Evolutionary conservation across 495 filamentous ascomycete genomes (phyloP).

Genomic region (Penicillium fimorum): DNA sequence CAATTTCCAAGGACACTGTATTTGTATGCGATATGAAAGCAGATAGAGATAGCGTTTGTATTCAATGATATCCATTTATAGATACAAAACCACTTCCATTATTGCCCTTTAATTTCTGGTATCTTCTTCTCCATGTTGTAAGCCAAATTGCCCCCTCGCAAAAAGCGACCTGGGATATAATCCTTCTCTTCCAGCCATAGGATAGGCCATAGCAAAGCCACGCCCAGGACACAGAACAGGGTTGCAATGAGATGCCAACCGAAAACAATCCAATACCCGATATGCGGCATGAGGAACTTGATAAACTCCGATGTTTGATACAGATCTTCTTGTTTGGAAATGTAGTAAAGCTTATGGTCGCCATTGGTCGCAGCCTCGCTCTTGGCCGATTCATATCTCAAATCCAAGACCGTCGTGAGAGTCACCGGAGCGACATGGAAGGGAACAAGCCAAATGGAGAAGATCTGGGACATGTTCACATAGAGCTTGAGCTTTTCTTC

Average conservation of each 20-base stretch:
- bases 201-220: slow-evolving; percentile 51
- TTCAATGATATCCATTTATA: not conserved
- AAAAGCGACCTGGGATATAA: slow-evolving; percentile 23
- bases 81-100: not conserved
- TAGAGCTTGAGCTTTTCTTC: slow-evolving; percentile 63
- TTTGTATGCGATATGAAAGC: not conserved
- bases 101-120: slow-evolving; percentile 28
- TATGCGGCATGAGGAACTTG: slow-evolving; percentile 56
- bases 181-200: slow-evolving; percentile 48
- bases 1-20: not conserved
- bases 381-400: slow-evolving; percentile 36
- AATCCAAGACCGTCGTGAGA: slow-evolving; percentile 70
- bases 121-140: slow-evolving; percentile 27
- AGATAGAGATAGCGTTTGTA: not conserved
- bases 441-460: slow-evolving; percentile 74
- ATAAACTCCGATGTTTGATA: slow-evolving; percentile 80
- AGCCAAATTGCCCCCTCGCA: slow-evolving; percentile 29
- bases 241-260: slow-evolving; percentile 62
- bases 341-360: slow-evolving; percentile 55
- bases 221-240: slow-evolving; percentile 58
- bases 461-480: slow-evolving; percentile 66
- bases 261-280: slow-evolving; percentile 47
- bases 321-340: slow-evolving; percentile 73
- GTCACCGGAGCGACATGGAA: slow-evolving; percentile 65
- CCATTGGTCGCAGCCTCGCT: slow-evolving; percentile 28